Evolutionary conservation across 768 basidiomycete species (phyloP), one percentile per base, ranked within the genome.

Genomic region (Scleroderma citrinum): DNA sequence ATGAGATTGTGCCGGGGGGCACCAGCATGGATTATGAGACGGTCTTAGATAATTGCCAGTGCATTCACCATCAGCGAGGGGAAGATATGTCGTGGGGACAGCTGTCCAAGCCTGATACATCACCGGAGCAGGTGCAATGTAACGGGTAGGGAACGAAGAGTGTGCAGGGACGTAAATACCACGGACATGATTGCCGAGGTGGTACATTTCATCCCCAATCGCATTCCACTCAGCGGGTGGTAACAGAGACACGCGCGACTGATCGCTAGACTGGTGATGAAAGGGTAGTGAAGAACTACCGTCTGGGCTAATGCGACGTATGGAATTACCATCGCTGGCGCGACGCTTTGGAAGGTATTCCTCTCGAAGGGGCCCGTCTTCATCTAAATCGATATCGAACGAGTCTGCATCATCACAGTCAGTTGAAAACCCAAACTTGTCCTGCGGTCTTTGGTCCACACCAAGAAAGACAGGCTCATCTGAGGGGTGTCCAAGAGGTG

Each of bases 191-290:
- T 72, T 76, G 46, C 71, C 67, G 46, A 78, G 73, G 30, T 81
- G 76, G 26, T 77, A 65, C 49, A 89, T 78, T 56, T 88, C 87
- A 56, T 87, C 86, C n/a, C 76, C 83, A 12, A 81, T 76, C 42
- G 87, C 87, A 59, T 85, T 87, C 87, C 87, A 90, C 63, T 82
- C 82, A 2, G 87, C 81, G 20, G 87, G 87, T 20, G 87, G 84
- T 39, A 86, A 86, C 16, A 88, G 62, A 12, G 58, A 32, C 35
- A 73, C 73, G 30, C 68, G 59, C 37, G 43, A 38, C 31, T 51
- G 58, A 10, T 40, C 16, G n/a, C 32, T 26, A 40, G 48, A 36
- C 0, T 53, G 45, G n/a, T 55, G 54, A 32, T 31, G 53, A 32
- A 44, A 21, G 36, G 35, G 52, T 24, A 51, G 53, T 7, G 23